phyloP scores from a whole-genome alignment of 2,329 filamentous ascomycete species.

The Lachnellula subtilissima region DNA sequence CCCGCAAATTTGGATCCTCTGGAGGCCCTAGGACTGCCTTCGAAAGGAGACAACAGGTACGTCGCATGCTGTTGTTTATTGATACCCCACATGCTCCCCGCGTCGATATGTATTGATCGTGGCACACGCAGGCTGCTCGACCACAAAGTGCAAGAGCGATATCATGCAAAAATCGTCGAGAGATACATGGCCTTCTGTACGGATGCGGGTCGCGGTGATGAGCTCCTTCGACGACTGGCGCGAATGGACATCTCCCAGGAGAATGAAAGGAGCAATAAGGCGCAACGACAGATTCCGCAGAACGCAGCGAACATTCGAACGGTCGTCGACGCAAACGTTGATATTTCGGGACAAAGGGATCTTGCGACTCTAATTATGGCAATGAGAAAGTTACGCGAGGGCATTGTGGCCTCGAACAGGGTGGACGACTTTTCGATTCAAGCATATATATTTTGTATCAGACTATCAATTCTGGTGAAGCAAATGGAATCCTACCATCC shows the following conservation, averaged over 20 bases:
- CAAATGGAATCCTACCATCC: slow-evolving; percentile 88
- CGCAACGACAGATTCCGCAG: slow-evolving; percentile 12
- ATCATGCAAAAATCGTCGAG: slow-evolving; percentile 82
- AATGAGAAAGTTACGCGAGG: slow-evolving; percentile 88
- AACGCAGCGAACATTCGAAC: slow-evolving; percentile 6
- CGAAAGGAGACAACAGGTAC: slow-evolving; percentile 84
- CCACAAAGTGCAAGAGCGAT: slow-evolving; percentile 73
- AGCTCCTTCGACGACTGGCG: slow-evolving; percentile 70
- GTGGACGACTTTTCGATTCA: slow-evolving; percentile 78
- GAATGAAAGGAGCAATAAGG: slow-evolving; percentile 20
- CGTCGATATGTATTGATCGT: slow-evolving; percentile 11
- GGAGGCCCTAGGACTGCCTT: slow-evolving; percentile 77
- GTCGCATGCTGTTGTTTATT: not conserved
- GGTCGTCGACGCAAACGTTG: slow-evolving; percentile 11
- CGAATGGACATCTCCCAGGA: slow-evolving; percentile 38
- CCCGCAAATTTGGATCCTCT: slow-evolving; percentile 71
- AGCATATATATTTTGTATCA: slow-evolving; percentile 87
- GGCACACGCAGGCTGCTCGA: slow-evolving; percentile 57
- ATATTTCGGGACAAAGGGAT: slow-evolving; percentile 41
- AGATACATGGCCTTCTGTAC: slow-evolving; percentile 89
- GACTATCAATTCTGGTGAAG: slow-evolving; percentile 72
- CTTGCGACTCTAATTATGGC: slow-evolving; percentile 74
- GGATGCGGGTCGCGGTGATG: slow-evolving; percentile 62
- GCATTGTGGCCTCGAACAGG: slow-evolving; percentile 72
- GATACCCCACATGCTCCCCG: not conserved